Evolutionary conservation across 169 alveolate species (phyloP).

Genomic region (Miamiensis avidus): DNA sequence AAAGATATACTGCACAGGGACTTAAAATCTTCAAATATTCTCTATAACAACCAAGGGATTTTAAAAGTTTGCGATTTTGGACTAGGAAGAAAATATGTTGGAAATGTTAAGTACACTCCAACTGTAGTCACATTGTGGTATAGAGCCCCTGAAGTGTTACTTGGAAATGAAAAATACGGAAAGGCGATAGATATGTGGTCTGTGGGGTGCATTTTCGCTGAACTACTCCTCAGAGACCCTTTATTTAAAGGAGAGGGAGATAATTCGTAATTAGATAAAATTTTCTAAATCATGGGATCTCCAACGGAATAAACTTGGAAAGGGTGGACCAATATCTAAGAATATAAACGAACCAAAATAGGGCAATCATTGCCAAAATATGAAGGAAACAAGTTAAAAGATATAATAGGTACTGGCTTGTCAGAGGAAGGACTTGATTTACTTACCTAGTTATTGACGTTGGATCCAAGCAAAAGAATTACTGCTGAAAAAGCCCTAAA

Average conservation of each 20-base stretch:
- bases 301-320: slow-evolving; percentile 81
- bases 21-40: slow-evolving; percentile 77
- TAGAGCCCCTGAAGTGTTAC: slow-evolving; percentile 85
- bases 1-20: slow-evolving; percentile 78
- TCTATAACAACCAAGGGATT: slow-evolving; percentile 64
- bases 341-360: slow-evolving; percentile 40
- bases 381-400: slow-evolving; percentile 46
- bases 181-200: slow-evolving; percentile 85
- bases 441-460: slow-evolving; percentile 58
- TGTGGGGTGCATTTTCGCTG: slow-evolving; percentile 86
- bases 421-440: slow-evolving; percentile 66
- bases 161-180: slow-evolving; percentile 67
- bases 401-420: slow-evolving; percentile 43
- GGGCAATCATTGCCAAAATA: slow-evolving; percentile 49
- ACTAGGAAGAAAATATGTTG: slow-evolving; percentile 70
- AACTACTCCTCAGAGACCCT: slow-evolving; percentile 65
- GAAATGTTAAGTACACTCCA: slow-evolving; percentile 60
- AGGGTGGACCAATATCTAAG: slow-evolving; percentile 69
- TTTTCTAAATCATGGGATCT: slow-evolving; percentile 72
- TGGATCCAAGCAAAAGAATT: slow-evolving; percentile 75
- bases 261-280: slow-evolving; percentile 62
- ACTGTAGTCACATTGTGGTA: slow-evolving; percentile 79
- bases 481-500: slow-evolving; percentile 74
- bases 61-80: slow-evolving; percentile 86
- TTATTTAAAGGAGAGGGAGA: slow-evolving; percentile 71